Percentiles rank a stretch among this genome's conserved stretches.
Evolutionary conservation across 495 filamentous ascomycete genomes (phyloP).

Genomic region (Penicillium cataractarum): DNA sequence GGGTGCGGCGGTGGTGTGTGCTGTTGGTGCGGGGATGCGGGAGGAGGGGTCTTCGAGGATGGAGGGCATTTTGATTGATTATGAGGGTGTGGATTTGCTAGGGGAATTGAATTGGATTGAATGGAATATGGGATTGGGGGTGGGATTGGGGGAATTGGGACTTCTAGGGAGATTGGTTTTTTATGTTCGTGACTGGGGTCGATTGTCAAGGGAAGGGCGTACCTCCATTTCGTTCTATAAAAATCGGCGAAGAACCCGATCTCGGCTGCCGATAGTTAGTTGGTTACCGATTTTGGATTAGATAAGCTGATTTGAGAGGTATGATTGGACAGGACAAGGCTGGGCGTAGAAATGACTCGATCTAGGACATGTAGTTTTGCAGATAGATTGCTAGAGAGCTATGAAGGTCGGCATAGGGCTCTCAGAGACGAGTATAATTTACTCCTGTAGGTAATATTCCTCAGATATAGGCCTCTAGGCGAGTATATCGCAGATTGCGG

Average conservation of each 20-base stretch:
- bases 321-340: neutral
- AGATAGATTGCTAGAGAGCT: no score
- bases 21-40: conserved; percentile 56
- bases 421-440: no score
- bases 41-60: conserved; percentile 80
- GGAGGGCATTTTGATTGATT: conserved; percentile 37
- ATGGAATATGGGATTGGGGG: no score
- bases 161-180: neutral
- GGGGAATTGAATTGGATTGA: neutral
- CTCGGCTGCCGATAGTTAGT: neutral
- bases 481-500: no score
- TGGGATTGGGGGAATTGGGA: no score
- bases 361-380: no score
- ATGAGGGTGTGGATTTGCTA: neutral
- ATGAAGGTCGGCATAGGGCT: no score
- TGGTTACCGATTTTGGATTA: neutral
- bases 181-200: neutral
- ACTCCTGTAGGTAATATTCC: no score
- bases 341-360: no score
- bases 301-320: neutral
- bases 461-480: no score
- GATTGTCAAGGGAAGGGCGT: conserved; percentile 6
- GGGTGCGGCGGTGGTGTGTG: conserved; percentile 54
- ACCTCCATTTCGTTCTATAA: no score
- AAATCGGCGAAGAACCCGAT: no score